These are phyloP conservation scores for Oidiodendron maius DNA, from an alignment of 495 filamentous ascomycete genomes.

Conservation along the genomic window DNA sequence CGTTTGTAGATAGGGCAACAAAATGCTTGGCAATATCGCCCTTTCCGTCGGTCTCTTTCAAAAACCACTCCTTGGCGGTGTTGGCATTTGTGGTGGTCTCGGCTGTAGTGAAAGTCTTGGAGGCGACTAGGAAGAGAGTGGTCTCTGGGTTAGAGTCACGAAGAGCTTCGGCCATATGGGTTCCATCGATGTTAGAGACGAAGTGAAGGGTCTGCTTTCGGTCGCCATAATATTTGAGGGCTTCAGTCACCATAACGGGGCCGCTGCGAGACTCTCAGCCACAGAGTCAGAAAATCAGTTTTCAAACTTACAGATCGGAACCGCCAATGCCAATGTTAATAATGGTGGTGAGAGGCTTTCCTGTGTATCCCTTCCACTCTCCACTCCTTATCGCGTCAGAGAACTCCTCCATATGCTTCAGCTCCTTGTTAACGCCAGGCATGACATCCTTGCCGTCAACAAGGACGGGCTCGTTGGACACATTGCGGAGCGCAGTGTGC, in stretches of 20 bases:
- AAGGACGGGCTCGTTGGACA: constrained; percentile 75
- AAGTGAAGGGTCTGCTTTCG: constrained; percentile 87
- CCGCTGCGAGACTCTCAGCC: constrained; percentile 48
- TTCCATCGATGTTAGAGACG: constrained; percentile 98
- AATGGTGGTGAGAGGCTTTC: constrained; percentile 93
- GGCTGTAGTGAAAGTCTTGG: constrained; percentile 98
- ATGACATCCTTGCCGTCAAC: constrained; percentile 95
- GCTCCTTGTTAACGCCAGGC: constrained; percentile 83
- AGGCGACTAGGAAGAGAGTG: constrained; percentile 93
- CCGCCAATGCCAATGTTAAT: constrained; percentile 98
- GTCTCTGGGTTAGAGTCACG: constrained; percentile 88
- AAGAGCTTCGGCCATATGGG: constrained; percentile 92
- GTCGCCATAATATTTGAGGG: constrained; percentile 88
- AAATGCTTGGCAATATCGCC: constrained; percentile 96
- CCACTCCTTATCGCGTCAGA: constrained; percentile 90
- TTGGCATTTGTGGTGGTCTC: constrained; percentile 97
- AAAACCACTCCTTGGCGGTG: constrained; percentile 94
- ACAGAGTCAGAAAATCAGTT: background rate
- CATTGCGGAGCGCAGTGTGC: constrained; percentile 89
- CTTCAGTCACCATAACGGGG: constrained; percentile 97
- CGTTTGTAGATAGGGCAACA: constrained; percentile 95
- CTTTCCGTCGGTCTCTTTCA: constrained; percentile 68
- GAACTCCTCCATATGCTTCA: constrained; percentile 97
- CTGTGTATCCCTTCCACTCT: constrained; percentile 97
- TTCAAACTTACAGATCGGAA: constrained; percentile 77